phyloP scores from a whole-genome alignment of 352 stramenopile genomes.

The Achlya hypogyna region DNA sequence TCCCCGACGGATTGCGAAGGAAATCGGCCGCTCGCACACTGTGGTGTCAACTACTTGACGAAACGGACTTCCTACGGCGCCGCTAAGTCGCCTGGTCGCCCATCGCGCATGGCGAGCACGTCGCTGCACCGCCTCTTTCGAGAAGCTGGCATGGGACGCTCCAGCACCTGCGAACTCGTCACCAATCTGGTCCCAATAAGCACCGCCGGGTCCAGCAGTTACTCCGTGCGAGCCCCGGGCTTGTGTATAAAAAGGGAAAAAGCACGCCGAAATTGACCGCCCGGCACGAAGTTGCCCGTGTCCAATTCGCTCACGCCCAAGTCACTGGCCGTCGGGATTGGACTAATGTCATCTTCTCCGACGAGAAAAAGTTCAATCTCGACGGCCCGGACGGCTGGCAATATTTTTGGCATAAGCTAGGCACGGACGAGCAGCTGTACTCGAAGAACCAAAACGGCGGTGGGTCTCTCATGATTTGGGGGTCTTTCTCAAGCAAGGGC shows the following conservation, averaged over 20 bases:
- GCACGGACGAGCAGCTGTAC: background rate
- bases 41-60: background rate
- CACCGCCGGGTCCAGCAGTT: background rate
- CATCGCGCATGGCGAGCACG: background rate
- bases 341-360: slow-evolving; percentile 27
- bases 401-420: slow-evolving; percentile 25
- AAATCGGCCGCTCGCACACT: background rate
- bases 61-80: background rate
- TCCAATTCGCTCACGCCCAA: slow-evolving; percentile 17
- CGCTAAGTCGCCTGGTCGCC: background rate
- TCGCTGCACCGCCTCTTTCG: too few species aligned
- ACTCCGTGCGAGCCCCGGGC: background rate
- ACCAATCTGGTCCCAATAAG: too few species aligned
- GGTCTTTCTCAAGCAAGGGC: background rate
- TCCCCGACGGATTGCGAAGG: background rate
- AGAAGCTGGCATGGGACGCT: too few species aligned
- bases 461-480: background rate
- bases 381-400: slow-evolving; percentile 31
- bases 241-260: slow-evolving; percentile 6
- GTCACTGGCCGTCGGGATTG: slow-evolving; percentile 20
- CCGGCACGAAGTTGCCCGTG: slow-evolving; percentile 24
- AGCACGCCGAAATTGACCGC: slow-evolving; percentile 8
- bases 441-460: background rate
- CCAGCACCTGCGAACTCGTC: too few species aligned
- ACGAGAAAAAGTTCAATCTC: slow-evolving; percentile 37